Evolutionary conservation across 2,329 filamentous ascomycete genomes (phyloP).

Genomic region (Trematosphaeria pertusa): DNA sequence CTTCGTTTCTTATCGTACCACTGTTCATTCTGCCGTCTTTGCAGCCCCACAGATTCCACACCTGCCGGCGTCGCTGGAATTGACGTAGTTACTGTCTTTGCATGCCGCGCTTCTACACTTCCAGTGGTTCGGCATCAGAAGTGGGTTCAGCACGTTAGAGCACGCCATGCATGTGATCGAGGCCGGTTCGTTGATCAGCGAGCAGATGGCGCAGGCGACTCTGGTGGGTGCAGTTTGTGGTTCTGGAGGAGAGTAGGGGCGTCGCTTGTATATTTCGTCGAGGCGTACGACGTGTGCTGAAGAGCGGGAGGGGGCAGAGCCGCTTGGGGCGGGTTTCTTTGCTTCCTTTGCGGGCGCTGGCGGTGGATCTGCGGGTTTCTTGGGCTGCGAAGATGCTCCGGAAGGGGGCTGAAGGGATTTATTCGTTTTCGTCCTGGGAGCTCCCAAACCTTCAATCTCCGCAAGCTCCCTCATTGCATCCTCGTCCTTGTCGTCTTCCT

Average conservation of each 20-base stretch:
- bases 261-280: constrained; percentile 28
- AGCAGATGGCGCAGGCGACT: constrained; percentile 68
- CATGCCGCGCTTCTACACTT: constrained; percentile 66
- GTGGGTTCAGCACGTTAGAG: constrained; percentile 69
- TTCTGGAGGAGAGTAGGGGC: constrained; percentile 7
- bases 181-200: constrained; percentile 64
- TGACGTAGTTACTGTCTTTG: constrained; percentile 65
- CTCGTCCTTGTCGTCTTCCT: constrained; percentile 60
- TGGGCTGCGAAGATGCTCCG: constrained; percentile 7
- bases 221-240: constrained; percentile 8
- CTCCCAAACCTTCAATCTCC: constrained; percentile 65
- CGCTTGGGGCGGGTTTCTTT: background rate
- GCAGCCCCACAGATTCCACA: constrained; percentile 71
- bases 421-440: constrained; percentile 18
- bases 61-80: constrained; percentile 71
- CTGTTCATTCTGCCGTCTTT: no score
- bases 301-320: background rate
- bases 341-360: background rate
- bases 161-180: constrained; percentile 72
- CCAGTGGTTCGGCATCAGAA: constrained; percentile 67
- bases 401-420: background rate
- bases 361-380: background rate
- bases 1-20: no score
- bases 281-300: constrained; percentile 17
- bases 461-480: constrained; percentile 63